phyloP scores from a whole-genome alignment of 768 basidiomycete species.

The Tricholoma bakamatsutake region DNA sequence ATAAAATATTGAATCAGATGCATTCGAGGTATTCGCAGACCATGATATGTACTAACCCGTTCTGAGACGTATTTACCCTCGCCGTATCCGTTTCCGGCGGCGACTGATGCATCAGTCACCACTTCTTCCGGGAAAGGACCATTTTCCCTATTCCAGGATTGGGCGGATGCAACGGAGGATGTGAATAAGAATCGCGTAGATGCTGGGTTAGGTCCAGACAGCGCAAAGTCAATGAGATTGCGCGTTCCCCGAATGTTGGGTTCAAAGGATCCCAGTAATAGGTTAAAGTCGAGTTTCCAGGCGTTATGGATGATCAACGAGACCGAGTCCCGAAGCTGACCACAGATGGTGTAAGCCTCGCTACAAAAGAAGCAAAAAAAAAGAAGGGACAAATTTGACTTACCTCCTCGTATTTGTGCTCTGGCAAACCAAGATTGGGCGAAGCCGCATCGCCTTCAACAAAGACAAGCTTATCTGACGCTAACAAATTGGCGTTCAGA shows the following conservation, averaged over 20 bases:
- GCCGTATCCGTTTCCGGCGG: constrained; percentile 37
- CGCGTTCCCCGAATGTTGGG: constrained; percentile 40
- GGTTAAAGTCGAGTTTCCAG: constrained; percentile 42
- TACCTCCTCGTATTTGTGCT: constrained; percentile 16
- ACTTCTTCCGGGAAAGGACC: constrained; percentile 31
- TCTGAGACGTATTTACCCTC: constrained; percentile 42
- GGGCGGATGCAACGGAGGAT: constrained; percentile 32
- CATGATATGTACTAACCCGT: constrained; percentile 13
- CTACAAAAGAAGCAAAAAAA: not conserved
- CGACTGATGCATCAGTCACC: constrained; percentile 23
- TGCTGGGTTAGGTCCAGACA: constrained; percentile 19
- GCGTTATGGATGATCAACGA: constrained; percentile 36
- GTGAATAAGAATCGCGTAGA: constrained; percentile 32
- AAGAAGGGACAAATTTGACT: not conserved
- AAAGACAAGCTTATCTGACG: constrained; percentile 26
- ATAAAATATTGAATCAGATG: not conserved
- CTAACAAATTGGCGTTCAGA: constrained; percentile 20
- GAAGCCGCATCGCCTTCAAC: constrained; percentile 27
- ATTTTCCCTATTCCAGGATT: constrained; percentile 21
- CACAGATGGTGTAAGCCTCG: constrained; percentile 1
- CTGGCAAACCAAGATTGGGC: constrained; percentile 24
- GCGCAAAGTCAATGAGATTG: constrained; percentile 37
- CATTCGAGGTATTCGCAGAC: not conserved
- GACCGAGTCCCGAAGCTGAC: constrained; percentile 26
- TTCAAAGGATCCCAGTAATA: constrained; percentile 45